Evolutionary conservation across 1,284 basidiomycete species (phyloP).

Genomic region (Boletellus sp.): DNA sequence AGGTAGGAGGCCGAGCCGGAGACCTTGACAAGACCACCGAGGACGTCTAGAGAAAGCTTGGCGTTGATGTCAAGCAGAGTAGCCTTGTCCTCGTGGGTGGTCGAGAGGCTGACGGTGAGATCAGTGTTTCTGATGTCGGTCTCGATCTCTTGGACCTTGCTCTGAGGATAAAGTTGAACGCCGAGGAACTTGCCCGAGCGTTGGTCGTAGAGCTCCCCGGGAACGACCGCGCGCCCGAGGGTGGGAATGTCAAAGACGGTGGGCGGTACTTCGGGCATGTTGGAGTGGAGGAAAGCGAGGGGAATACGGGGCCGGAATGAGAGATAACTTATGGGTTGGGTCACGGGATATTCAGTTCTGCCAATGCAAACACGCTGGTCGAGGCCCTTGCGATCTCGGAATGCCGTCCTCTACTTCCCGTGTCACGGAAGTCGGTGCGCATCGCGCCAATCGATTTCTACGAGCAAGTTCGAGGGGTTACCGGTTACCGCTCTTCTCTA

Average conservation of each 20-base stretch:
- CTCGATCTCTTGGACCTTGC: background rate
- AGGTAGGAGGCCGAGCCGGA: background rate
- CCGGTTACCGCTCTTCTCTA: no score
- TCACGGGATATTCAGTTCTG: background rate
- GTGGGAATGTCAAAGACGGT: background rate
- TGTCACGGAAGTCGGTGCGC: no score
- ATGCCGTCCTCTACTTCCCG: no score
- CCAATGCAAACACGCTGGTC: no score
- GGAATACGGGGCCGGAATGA: background rate
- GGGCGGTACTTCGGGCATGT: background rate
- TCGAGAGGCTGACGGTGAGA: background rate
- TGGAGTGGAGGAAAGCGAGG: background rate
- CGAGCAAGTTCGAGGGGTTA: no score
- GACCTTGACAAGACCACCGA: background rate
- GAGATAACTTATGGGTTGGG: background rate
- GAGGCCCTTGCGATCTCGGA: no score
- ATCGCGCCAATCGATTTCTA: no score
- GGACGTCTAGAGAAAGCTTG: background rate
- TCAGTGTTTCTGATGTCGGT: background rate
- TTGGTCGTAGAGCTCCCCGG: background rate
- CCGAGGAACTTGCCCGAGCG: background rate
- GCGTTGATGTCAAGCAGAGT: background rate
- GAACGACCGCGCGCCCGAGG: background rate
- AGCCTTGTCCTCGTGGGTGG: background rate
- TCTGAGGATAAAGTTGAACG: background rate